phyloP scores from a whole-genome alignment of 1,139 yeast genomes.

The Arxiozyma telluris region DNA sequence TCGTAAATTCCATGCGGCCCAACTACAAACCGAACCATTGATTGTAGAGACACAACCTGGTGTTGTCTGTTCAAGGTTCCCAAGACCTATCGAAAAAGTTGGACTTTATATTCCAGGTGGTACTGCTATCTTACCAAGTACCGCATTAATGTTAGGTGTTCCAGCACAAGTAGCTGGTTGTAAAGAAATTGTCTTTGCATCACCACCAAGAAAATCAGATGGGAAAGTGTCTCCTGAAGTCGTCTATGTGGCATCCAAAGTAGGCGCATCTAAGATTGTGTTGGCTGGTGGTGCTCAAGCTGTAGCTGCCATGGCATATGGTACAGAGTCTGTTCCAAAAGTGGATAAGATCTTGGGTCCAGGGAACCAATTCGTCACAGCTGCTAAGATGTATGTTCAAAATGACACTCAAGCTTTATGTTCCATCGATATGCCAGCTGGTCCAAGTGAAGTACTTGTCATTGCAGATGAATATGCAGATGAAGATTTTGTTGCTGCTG shows the following conservation, averaged over 20 bases:
- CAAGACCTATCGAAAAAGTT: slow-evolving; percentile 88
- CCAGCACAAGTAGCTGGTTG: slow-evolving; percentile 99
- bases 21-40: slow-evolving; percentile 59
- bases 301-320: slow-evolving; percentile 96
- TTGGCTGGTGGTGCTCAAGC: slow-evolving; percentile 99
- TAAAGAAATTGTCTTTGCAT: slow-evolving; percentile 83
- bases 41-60: slow-evolving; percentile 94
- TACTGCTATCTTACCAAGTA: slow-evolving; percentile 94
- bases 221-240: slow-evolving; percentile 96
- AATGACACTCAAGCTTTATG: slow-evolving; percentile 93
- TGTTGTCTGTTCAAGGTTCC: slow-evolving; percentile 85
- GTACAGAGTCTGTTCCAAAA: slow-evolving; percentile 84
- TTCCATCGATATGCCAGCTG: slow-evolving; percentile 99
- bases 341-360: slow-evolving; percentile 98
- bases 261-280: slow-evolving; percentile 83
- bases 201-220: slow-evolving; percentile 86
- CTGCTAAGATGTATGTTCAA: slow-evolving; percentile 95
- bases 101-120: slow-evolving; percentile 98
- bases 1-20: slow-evolving; percentile 89
- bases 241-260: slow-evolving; percentile 91
- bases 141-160: slow-evolving; percentile 96
- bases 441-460: slow-evolving; percentile 95
- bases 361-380: slow-evolving; percentile 97
- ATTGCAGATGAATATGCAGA: slow-evolving; percentile 82
- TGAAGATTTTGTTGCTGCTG: slow-evolving; percentile 93